Evolutionary conservation across 257 asterid genomes (phyloP).

Genomic region (Verbascum thapsus): DNA sequence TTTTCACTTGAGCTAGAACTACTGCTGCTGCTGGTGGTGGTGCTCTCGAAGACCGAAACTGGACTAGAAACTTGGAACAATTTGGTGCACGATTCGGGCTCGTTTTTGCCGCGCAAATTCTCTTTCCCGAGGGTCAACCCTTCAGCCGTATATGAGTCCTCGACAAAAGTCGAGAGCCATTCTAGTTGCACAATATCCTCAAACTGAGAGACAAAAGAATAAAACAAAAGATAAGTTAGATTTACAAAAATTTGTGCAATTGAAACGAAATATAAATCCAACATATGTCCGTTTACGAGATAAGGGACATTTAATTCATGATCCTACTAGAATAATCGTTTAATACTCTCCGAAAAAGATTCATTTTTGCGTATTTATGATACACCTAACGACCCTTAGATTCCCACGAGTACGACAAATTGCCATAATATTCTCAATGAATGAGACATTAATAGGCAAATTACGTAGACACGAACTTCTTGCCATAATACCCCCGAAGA

Average conservation of each 20-base stretch:
- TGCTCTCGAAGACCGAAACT: conserved; percentile 74
- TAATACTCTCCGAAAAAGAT: too few species aligned
- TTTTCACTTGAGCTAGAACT: conserved; percentile 50
- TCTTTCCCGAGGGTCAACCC: conserved; percentile 66
- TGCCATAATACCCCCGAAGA: too few species aligned
- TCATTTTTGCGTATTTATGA: not conserved
- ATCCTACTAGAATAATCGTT: too few species aligned
- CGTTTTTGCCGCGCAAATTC: conserved; percentile 33
- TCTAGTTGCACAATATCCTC: conserved; percentile 74
- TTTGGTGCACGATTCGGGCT: conserved; percentile 32
- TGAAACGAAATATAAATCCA: too few species aligned
- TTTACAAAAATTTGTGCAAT: too few species aligned
- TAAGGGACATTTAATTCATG: too few species aligned
- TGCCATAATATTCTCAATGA: too few species aligned
- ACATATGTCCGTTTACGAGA: too few species aligned
- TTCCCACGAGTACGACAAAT: not conserved
- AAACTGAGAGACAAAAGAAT: conserved; percentile 47
- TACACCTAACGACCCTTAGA: conserved; percentile 12
- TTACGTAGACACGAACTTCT: too few species aligned
- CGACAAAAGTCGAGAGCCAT: conserved; percentile 80
- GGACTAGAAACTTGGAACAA: conserved; percentile 73
- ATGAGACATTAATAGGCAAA: too few species aligned
- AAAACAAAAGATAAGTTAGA: too few species aligned
- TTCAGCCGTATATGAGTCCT: conserved; percentile 68
- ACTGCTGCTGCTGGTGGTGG: conserved; percentile 79